phyloP scores from a whole-genome alignment of 345 rosid species.

The Syzygium aromaticum region DNA sequence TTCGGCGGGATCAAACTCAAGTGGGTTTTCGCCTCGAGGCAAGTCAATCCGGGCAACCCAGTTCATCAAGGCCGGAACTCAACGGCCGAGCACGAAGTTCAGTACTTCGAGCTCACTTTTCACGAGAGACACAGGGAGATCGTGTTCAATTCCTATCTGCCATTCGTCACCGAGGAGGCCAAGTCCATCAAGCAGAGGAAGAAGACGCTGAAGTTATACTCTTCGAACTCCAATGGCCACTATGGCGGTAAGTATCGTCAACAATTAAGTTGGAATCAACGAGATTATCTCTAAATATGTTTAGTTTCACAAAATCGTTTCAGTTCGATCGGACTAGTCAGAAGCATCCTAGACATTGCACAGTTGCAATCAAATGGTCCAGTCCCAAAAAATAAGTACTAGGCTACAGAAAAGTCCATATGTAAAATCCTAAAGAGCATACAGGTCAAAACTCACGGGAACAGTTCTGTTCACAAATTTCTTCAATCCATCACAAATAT shows the following conservation, averaged over 20 bases:
- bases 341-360: too few species aligned
- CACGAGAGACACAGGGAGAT: constrained; percentile 41
- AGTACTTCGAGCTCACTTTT: constrained; percentile 44
- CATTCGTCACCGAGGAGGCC: constrained; percentile 36
- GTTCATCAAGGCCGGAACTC: constrained; percentile 12
- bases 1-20: constrained; percentile 37
- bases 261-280: not conserved
- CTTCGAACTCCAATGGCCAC: constrained; percentile 6
- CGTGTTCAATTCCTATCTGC: constrained; percentile 44
- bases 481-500: not conserved
- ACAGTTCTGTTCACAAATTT: not conserved
- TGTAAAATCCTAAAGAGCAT: not conserved
- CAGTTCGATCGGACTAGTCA: too few species aligned
- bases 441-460: not conserved
- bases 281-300: not conserved
- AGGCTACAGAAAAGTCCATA: not conserved
- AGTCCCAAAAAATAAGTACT: too few species aligned
- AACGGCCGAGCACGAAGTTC: constrained; percentile 17
- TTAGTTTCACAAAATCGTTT: too few species aligned
- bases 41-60: constrained; percentile 20
- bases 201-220: constrained; percentile 49
- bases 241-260: not conserved
- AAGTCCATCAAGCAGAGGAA: constrained; percentile 20
- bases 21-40: constrained; percentile 26
- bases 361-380: not conserved